Conservation (phyloP, 2,329 filamentous ascomycete genomes). For the Cladosporium colombiae region DNA sequence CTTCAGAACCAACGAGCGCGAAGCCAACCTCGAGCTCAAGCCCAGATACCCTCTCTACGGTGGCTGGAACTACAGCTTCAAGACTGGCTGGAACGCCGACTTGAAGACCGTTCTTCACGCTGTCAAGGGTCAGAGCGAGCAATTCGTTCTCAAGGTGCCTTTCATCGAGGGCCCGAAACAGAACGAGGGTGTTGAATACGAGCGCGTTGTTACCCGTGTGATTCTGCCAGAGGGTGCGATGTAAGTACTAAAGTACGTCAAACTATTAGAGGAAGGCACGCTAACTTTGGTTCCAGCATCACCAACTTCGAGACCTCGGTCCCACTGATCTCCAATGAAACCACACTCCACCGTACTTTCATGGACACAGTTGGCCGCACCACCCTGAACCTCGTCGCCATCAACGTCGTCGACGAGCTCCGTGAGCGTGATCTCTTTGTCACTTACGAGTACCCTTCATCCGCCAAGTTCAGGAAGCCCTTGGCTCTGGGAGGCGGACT, state of each 20-base stretch:
- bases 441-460: conserved; percentile 79
- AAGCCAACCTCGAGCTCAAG: conserved; percentile 81
- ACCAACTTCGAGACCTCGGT: conserved; percentile 75
- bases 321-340: conserved; percentile 64
- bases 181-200: conserved; percentile 82
- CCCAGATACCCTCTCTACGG: conserved; percentile 96
- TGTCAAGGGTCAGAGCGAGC: conserved; percentile 58
- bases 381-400: conserved; percentile 73
- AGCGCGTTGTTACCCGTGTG: conserved; percentile 74
- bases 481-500: conserved; percentile 74
- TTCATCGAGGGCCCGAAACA: conserved; percentile 92
- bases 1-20: conserved; percentile 69
- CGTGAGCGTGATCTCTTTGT: conserved; percentile 81
- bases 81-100: conserved; percentile 91
- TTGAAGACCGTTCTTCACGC: conserved; percentile 73
- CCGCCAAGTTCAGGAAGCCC: conserved; percentile 80
- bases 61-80: conserved; percentile 97
- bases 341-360: conserved; percentile 77
- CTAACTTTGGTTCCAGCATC: conserved; percentile 58
- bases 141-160: conserved; percentile 85
- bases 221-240: conserved; percentile 88
- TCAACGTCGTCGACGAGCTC: conserved; percentile 88
- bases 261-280: not conserved
- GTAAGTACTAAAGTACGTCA: conserved; percentile 53
- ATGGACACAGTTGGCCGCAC: conserved; percentile 92